Percentiles rank a stretch among this genome's conserved stretches.
Evolutionary conservation across 441 rosid species (phyloP).

Genomic region (Erysimum pusillum): DNA sequence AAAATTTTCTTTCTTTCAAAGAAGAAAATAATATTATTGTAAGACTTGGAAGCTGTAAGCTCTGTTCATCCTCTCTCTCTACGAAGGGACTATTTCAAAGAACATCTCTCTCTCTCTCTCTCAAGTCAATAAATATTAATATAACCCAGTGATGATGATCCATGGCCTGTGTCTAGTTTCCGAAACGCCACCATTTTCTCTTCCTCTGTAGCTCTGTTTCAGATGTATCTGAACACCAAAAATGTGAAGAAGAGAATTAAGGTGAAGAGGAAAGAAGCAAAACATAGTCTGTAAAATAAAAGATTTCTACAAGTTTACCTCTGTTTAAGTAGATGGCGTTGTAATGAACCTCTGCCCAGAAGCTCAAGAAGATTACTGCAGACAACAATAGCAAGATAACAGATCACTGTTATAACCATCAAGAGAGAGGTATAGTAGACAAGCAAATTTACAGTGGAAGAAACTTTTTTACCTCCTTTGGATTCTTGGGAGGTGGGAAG

Average conservation of each 20-base stretch:
- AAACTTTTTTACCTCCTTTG: conserved; percentile 63
- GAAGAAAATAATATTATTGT: conserved; percentile 41
- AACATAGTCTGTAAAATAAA: background rate
- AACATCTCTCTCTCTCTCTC: conserved; percentile 23
- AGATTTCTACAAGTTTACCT: conserved; percentile 41
- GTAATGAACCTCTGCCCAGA: conserved; percentile 91
- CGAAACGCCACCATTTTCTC: conserved; percentile 85
- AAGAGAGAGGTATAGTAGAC: background rate
- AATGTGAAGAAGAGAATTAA: background rate
- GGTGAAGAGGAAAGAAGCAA: background rate
- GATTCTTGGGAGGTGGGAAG: conserved; percentile 70
- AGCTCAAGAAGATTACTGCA: conserved; percentile 71
- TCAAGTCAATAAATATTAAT: conserved; percentile 44
- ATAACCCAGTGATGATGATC: conserved; percentile 25
- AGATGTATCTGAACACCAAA: conserved; percentile 33
- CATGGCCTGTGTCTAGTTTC: conserved; percentile 52
- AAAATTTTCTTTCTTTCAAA: conserved; percentile 27
- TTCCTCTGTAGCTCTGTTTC: conserved; percentile 58
- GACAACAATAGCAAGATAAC: conserved; percentile 34
- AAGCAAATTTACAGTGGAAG: background rate
- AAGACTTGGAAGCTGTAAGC: conserved; percentile 42
- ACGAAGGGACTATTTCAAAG: conserved; percentile 28
- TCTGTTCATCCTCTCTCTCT: conserved; percentile 39
- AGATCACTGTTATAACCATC: background rate
- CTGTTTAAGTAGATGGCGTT: conserved; percentile 66